A percentile compares a stretch with the other conserved stretches of the same genome.
These are phyloP conservation scores for Penicillium desertorum DNA, from an alignment of 495 filamentous ascomycete genomes.

Conservation along the genomic window DNA sequence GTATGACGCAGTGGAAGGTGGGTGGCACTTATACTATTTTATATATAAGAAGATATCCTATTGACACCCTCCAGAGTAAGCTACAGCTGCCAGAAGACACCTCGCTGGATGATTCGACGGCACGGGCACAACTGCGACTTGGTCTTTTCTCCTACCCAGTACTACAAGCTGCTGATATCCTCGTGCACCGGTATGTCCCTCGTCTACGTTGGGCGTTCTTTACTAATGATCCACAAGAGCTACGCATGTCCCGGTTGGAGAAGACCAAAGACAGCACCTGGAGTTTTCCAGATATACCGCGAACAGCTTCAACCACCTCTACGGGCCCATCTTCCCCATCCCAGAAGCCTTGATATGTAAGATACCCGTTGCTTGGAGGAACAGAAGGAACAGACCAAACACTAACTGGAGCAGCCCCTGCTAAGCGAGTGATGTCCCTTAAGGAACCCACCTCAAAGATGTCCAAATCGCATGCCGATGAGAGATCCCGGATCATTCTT, in stretches of 20 bases:
- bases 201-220: not conserved
- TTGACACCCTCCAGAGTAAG: conserved; percentile 59
- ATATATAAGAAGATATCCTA: not conserved
- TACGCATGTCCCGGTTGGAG: conserved; percentile 94
- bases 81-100: conserved; percentile 57
- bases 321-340: conserved; percentile 58
- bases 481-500: conserved; percentile 75
- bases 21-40: conserved; percentile 17
- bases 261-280: conserved; percentile 90
- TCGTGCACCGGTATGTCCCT: conserved; percentile 67
- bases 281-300: conserved; percentile 86
- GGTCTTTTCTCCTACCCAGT: conserved; percentile 98
- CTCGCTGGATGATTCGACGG: conserved; percentile 49
- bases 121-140: conserved; percentile 65
- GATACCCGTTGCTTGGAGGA: conserved; percentile 12
- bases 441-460: conserved; percentile 75
- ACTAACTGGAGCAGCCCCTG: conserved; percentile 54
- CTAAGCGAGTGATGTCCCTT: conserved; percentile 87
- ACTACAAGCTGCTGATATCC: conserved; percentile 90
- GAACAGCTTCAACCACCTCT: conserved; percentile 77
- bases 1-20: conserved; percentile 99
- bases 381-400: not conserved
- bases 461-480: conserved; percentile 79
- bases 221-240: conserved; percentile 47
- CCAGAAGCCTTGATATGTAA: conserved; percentile 78